Conservation (phyloP, 2,329 filamentous ascomycete species). For the Cladosporium sp. region DNA sequence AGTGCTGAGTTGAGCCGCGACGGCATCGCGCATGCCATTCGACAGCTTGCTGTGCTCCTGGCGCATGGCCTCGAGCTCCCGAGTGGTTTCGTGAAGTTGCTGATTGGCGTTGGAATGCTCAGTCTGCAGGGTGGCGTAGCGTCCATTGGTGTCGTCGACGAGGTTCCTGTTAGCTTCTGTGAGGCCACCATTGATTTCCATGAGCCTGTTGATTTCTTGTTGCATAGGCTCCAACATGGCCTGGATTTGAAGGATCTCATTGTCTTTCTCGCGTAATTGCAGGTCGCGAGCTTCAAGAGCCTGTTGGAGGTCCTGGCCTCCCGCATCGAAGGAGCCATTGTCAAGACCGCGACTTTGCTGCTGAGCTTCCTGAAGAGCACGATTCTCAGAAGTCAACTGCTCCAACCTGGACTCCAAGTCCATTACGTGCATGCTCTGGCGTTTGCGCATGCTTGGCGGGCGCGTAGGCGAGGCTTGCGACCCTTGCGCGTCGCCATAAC, state of each 20-base stretch:
- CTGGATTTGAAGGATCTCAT: slow-evolving; percentile 71
- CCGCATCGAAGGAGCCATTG: slow-evolving; percentile 37
- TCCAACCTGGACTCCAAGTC: slow-evolving; percentile 85
- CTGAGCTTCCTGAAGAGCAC: slow-evolving; percentile 63
- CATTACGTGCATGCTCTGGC: slow-evolving; percentile 91
- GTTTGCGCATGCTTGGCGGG: slow-evolving; percentile 91
- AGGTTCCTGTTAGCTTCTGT: slow-evolving; percentile 72
- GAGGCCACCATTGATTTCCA: slow-evolving; percentile 76
- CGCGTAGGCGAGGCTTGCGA: slow-evolving; percentile 87
- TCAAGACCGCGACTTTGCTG: slow-evolving; percentile 35
- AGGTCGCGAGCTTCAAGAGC: slow-evolving; percentile 61
- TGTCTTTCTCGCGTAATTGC: slow-evolving; percentile 74
- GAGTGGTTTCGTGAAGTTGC: slow-evolving; percentile 53
- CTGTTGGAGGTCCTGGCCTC: slow-evolving; percentile 44
- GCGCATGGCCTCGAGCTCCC: slow-evolving; percentile 65
- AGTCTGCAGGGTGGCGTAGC: slow-evolving; percentile 62
- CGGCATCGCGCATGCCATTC: slow-evolving; percentile 57
- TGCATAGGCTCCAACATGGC: slow-evolving; percentile 74
- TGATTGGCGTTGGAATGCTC: slow-evolving; percentile 54
- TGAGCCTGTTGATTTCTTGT: slow-evolving; percentile 73
- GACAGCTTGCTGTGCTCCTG: slow-evolving; percentile 59
- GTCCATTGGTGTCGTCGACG: slow-evolving; percentile 67
- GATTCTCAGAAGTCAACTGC: slow-evolving; percentile 79
- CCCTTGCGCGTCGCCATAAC: slow-evolving; percentile 82
- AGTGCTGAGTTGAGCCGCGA: slow-evolving; percentile 57